These are phyloP conservation scores for Wickerhamomyces tratensis DNA, from an alignment of 805 yeast species.

Conservation along the genomic window DNA sequence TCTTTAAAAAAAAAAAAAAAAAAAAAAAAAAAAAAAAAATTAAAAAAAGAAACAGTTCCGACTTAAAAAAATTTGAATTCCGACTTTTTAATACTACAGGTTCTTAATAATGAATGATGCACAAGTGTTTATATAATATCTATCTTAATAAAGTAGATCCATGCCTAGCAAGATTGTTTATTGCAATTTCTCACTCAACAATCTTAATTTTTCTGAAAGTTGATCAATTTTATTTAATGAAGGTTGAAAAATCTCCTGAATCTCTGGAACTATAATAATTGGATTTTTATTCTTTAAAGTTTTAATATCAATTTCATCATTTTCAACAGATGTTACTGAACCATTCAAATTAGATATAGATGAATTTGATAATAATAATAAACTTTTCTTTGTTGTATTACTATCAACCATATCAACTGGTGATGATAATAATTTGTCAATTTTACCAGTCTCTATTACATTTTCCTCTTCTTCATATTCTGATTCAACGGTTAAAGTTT, in stretches of 20 bases:
- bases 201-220: conserved; percentile 18
- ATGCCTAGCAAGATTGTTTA: not conserved
- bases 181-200: conserved; percentile 7
- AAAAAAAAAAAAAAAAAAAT: no score
- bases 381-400: conserved; percentile 4
- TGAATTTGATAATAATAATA: conserved; percentile 5
- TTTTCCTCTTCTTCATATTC: conserved; percentile 2
- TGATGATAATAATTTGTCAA: conserved; percentile 10
- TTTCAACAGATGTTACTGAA: conserved; percentile 8
- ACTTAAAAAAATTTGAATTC: no score
- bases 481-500: not conserved
- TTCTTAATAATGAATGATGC: no score
- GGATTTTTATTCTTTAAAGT: not conserved
- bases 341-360: conserved; percentile 12
- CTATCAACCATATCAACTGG: conserved; percentile 12
- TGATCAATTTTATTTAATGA: conserved; percentile 38
- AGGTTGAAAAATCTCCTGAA: conserved; percentile 48
- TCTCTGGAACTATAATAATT: conserved; percentile 29
- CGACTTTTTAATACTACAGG: no score
- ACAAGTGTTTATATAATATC: not conserved
- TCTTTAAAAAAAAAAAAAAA: no score
- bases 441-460: conserved; percentile 2
- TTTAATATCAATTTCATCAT: not conserved
- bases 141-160: no score
- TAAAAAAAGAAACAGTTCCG: no score